These are phyloP conservation scores for Tillandsia fasciculata DNA, from an alignment of 176 grass and related monocot species.

Conservation along the genomic window DNA sequence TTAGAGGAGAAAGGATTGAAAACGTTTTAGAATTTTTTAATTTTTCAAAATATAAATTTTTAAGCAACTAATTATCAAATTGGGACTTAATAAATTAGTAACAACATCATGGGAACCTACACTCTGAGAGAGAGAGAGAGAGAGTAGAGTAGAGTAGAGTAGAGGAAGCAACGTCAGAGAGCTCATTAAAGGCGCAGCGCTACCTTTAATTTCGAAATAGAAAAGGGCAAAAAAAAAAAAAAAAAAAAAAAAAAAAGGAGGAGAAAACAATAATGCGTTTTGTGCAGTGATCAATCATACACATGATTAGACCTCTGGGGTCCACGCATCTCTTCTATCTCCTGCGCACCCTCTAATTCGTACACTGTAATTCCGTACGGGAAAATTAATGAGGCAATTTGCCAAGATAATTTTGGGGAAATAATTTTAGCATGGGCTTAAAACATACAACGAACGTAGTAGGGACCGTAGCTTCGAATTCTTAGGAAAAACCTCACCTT, in stretches of 20 bases:
- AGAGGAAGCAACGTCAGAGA: slow-evolving; percentile 1
- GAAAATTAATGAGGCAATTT: background rate
- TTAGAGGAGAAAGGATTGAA: too few relatives aligned
- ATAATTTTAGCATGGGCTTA: too few relatives aligned
- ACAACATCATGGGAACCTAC: background rate
- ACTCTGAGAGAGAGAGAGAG: background rate
- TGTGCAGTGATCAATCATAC: slow-evolving; percentile 9
- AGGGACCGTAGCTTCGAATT: too few relatives aligned
- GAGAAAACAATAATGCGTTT: background rate
- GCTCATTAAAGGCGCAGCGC: background rate
- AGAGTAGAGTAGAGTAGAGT: too few relatives aligned
- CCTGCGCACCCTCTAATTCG: background rate
- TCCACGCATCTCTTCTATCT: background rate
- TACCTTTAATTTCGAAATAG: background rate
- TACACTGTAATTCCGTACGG: background rate
- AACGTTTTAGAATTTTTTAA: too few relatives aligned
- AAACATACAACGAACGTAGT: too few relatives aligned
- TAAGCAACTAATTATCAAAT: too few relatives aligned
- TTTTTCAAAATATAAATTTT: too few relatives aligned
- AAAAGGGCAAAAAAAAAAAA: background rate
- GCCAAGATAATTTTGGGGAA: background rate
- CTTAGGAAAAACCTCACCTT: too few relatives aligned
- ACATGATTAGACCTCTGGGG: slow-evolving; percentile 5
- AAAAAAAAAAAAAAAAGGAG: background rate
- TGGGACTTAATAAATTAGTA: too few relatives aligned